Base-by-base conservation (phyloP, 148 eudicot genomes). In the Spergularia bocconei region DNA sequence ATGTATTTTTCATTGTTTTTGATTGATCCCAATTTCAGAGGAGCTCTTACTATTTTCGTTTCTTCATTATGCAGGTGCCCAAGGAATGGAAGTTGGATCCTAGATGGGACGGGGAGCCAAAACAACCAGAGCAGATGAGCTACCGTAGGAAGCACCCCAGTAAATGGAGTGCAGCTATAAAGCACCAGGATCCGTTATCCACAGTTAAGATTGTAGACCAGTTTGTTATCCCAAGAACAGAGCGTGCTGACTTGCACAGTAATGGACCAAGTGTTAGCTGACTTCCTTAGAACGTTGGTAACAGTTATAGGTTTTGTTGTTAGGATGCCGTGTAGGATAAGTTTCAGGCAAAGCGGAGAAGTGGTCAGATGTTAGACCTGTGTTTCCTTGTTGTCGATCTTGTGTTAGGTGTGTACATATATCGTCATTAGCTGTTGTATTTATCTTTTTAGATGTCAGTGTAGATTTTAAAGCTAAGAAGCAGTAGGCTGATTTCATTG, bases 41-140 rank as follows among this genome's bases (percentile, higher is more conserved):
- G 48, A 44, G 48, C 48, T 44, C 60, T 63, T 29, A 16, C 48
- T 20, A 3, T 56, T 51, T 25, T 20, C n/a, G 7, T 73, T 9
- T 20, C 52, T 63, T 72, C 23, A 54, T 23, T 67, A 56, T 78
- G 74, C 82, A 95, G 98, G 98, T 95, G 47, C 97, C 98, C 0
- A 94, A 92, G 82, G 88, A 88, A 47, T 95, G 98, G 98, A 92
- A 95, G 85, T 69, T 95, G 79, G 97, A 95, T 79, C 93, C 97
- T 7, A 80, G 82, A 11, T 92, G 96, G 97, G 96, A 92, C 20
- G 89, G 83, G 0, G 98, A 95, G 79, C 57, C 85, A 17, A 88
- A 77, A 70, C 86, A 76, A 48, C 74, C 70, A 6, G 82, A 83
- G 39, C 77, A 82, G 68, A 61, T 82, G 75, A 92, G 89, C 81